Conservation (phyloP, 1,284 basidiomycete species). For the Moesziomyces sp. region DNA sequence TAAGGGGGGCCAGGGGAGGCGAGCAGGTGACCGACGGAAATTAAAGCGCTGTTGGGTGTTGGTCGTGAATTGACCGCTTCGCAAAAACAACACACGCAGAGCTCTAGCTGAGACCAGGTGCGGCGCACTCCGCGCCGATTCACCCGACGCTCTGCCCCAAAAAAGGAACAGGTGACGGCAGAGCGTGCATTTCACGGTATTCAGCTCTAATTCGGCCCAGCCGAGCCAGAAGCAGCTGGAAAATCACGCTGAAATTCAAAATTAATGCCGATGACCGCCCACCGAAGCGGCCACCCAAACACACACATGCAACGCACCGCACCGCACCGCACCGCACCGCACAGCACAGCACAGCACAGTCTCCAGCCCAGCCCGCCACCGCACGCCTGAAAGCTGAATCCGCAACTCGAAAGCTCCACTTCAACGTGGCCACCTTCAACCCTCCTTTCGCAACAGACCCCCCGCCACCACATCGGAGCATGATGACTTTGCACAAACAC, state of each 20-base stretch:
- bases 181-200: background rate
- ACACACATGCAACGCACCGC: background rate
- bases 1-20: no score
- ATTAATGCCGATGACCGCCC: background rate
- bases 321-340: background rate
- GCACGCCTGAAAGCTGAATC: no score
- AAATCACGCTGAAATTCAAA: background rate
- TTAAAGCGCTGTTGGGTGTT: background rate
- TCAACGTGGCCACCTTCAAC: constrained; percentile 12
- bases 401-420: constrained; percentile 9
- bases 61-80: background rate
- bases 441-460: background rate
- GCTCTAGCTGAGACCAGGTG: no score
- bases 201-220: background rate
- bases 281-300: background rate
- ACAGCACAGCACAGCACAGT: no score
- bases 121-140: background rate
- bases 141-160: background rate
- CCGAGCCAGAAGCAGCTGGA: background rate
- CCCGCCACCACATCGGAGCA: background rate
- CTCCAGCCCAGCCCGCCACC: no score
- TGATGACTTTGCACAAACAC: constrained; percentile 18
- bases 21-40: no score
- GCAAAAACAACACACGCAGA: no score
- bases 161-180: background rate